phyloP scores from a whole-genome alignment of 2,329 filamentous ascomycete genomes.

The Aspergillus sp. region DNA sequence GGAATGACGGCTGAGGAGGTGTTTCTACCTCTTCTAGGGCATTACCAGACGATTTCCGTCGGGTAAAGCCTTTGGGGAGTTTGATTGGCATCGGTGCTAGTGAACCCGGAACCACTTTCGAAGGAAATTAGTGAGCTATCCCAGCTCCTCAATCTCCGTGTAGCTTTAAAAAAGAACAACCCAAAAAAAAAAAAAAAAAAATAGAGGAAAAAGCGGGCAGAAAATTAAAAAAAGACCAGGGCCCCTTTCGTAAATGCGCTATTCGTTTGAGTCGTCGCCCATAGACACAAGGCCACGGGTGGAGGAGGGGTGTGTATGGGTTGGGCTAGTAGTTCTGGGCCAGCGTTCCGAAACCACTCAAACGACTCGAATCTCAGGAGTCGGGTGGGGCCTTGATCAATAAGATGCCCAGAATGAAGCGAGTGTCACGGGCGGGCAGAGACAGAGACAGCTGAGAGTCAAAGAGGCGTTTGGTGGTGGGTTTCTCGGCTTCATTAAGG shows the following conservation, averaged over 20 bases:
- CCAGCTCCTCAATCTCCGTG: conserved; percentile 10
- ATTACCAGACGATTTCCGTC: conserved; percentile 57
- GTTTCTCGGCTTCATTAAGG: conserved; percentile 13
- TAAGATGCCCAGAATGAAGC: conserved; percentile 14
- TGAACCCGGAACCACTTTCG: conserved; percentile 15
- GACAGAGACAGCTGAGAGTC: conserved; percentile 2
- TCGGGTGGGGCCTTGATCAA: conserved; percentile 15
- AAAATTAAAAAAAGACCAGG: conserved; percentile 1
- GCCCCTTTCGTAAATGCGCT: conserved; percentile 11
- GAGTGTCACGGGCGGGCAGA: conserved; percentile 6
- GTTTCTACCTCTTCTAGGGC: conserved; percentile 49
- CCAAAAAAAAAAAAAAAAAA: conserved; percentile 1
- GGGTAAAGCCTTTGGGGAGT: conserved; percentile 53
- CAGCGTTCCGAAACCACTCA: conserved; percentile 11
- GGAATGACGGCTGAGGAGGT: conserved; percentile 49
- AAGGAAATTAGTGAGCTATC: conserved; percentile 11
- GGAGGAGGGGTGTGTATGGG: conserved; percentile 4
- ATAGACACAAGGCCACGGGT: conserved; percentile 16
- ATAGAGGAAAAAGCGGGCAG: neutral
- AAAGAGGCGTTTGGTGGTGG: conserved; percentile 1
- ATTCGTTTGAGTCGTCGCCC: conserved; percentile 16
- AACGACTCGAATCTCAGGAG: conserved; percentile 15
- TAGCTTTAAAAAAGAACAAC: neutral
- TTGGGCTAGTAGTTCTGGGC: conserved; percentile 15
- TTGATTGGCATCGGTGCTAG: conserved; percentile 53